Evolutionary conservation across 2,329 filamentous ascomycete genomes (phyloP).

Genomic region (Sporothrix luriei): DNA sequence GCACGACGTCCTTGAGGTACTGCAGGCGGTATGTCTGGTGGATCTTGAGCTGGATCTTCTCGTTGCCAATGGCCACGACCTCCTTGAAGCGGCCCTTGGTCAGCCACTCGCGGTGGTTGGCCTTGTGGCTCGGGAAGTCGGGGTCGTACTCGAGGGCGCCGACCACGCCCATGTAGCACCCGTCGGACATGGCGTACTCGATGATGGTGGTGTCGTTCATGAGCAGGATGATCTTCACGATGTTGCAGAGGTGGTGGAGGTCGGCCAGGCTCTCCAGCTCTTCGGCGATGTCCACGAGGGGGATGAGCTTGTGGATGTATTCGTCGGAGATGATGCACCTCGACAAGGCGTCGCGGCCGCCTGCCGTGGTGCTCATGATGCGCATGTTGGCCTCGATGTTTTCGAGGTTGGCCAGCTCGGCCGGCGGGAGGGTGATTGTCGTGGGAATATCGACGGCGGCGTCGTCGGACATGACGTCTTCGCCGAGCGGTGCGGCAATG

Average conservation of each 20-base stretch:
- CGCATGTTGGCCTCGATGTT: conserved; percentile 88
- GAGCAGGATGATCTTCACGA: conserved; percentile 94
- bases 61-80: conserved; percentile 88
- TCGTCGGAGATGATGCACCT: conserved; percentile 85
- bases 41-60: conserved; percentile 81
- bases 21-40: conserved; percentile 94
- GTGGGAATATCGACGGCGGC: conserved; percentile 71
- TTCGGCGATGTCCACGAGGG: conserved; percentile 84
- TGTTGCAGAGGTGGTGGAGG: conserved; percentile 89
- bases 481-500: conserved; percentile 55
- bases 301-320: conserved; percentile 84
- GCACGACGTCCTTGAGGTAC: conserved; percentile 97
- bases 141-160: conserved; percentile 97
- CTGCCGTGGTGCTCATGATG: conserved; percentile 70
- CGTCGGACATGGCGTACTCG: conserved; percentile 87
- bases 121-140: conserved; percentile 96
- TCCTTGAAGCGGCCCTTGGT: conserved; percentile 91
- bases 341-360: conserved; percentile 79
- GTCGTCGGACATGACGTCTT: conserved; percentile 89
- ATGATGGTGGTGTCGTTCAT: conserved; percentile 95
- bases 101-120: conserved; percentile 93
- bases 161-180: conserved; percentile 86
- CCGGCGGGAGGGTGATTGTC: conserved; percentile 72
- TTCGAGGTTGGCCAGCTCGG: conserved; percentile 77
- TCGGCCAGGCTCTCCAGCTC: conserved; percentile 85